A percentile compares a stretch with the other conserved stretches of the same genome.
Conservation (phyloP, 805 yeast species). For the Lipomyces sp. region DNA sequence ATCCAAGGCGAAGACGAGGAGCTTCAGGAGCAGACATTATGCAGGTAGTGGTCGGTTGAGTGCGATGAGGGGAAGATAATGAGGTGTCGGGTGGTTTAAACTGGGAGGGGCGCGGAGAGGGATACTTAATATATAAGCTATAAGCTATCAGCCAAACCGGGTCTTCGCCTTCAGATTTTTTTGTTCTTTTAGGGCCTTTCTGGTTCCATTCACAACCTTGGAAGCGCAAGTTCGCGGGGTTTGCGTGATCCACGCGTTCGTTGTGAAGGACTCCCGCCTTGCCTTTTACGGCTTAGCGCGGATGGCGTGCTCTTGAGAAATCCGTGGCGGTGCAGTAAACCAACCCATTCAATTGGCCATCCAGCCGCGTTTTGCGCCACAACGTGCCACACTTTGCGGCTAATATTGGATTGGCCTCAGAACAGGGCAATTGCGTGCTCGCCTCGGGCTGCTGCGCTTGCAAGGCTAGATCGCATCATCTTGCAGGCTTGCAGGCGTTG, state of each 20-base stretch:
- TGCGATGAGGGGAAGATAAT: background rate
- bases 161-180: too few relatives aligned
- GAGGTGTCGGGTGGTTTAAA: too few relatives aligned
- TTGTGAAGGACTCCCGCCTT: background rate
- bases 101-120: too few relatives aligned
- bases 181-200: too few relatives aligned
- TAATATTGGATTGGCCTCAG: background rate
- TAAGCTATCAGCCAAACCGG: background rate
- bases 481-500: background rate
- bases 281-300: background rate
- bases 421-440: conserved; percentile 9
- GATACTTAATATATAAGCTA: background rate
- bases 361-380: background rate
- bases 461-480: background rate
- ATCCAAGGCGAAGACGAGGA: conserved; percentile 25
- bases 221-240: background rate
- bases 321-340: background rate
- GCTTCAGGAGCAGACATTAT: conserved; percentile 4
- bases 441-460: background rate
- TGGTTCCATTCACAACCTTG: too few relatives aligned
- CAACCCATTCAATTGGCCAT: background rate
- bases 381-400: background rate
- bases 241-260: background rate
- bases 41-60: background rate
- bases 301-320: background rate